Percentiles rank a stretch among this genome's conserved stretches.
These are phyloP conservation scores for Sphagnum fallax DNA, from an alignment of 228 moss, liverwort and hornwort genomes.

Conservation along the genomic window DNA sequence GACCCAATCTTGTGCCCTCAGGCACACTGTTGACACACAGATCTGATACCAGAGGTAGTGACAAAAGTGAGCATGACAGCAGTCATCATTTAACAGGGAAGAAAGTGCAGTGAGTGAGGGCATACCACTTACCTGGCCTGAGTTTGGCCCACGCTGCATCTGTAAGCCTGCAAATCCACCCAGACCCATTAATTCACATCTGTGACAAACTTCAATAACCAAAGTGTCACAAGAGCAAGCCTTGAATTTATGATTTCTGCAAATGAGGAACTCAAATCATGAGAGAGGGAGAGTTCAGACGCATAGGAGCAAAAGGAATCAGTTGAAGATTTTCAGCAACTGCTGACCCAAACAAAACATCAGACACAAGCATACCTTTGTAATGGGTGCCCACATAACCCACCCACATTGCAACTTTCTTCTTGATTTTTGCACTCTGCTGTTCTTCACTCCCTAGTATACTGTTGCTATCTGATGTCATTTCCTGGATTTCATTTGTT, in stretches of 20 bases:
- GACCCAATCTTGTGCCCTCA: background rate
- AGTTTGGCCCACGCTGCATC: constrained; percentile 33
- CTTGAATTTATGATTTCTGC: background rate
- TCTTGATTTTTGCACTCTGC: constrained; percentile 34
- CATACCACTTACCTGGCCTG: constrained; percentile 79
- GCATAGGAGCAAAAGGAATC: background rate
- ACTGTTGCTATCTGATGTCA: background rate
- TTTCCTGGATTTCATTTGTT: background rate
- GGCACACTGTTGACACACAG: background rate
- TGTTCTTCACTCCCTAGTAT: background rate
- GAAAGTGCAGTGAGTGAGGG: constrained; percentile 16
- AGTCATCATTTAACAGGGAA: constrained; percentile 3
- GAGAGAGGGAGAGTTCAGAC: background rate
- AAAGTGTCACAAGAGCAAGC: background rate
- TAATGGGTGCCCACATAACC: constrained; percentile 87
- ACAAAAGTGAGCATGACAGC: background rate
- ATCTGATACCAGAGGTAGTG: background rate
- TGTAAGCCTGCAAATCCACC: constrained; percentile 54
- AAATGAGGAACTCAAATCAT: background rate
- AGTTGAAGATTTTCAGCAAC: background rate
- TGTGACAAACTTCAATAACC: background rate
- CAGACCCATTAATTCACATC: background rate
- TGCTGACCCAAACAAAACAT: background rate
- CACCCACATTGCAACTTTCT: constrained; percentile 90
- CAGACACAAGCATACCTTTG: constrained; percentile 43